phyloP scores from a whole-genome alignment of 306 rosid genomes.

The Erythrophleum fordii region DNA sequence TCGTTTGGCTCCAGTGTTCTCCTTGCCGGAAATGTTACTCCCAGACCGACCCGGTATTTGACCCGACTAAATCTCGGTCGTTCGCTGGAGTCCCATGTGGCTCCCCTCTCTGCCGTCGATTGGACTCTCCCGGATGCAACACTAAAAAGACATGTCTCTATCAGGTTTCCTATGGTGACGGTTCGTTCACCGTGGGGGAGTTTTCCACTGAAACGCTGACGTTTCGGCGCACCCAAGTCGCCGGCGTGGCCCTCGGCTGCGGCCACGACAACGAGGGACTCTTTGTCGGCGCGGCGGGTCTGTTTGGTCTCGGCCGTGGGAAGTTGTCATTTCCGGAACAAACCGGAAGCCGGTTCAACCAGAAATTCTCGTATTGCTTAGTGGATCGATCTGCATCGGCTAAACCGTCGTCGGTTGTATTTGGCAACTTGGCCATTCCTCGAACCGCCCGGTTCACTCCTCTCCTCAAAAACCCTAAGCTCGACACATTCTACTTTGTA shows the following conservation, averaged over 20 bases:
- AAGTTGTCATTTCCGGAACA: constrained; percentile 62
- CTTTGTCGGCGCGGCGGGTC: constrained; percentile 76
- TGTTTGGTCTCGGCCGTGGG: constrained; percentile 75
- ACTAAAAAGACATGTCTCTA: constrained; percentile 48
- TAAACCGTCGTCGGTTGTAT: constrained; percentile 62
- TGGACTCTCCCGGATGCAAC: constrained; percentile 61
- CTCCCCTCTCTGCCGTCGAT: constrained; percentile 59
- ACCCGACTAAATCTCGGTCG: constrained; percentile 57
- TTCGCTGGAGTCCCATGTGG: constrained; percentile 47
- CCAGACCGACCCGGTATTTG: constrained; percentile 67
- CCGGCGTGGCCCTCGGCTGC: constrained; percentile 65
- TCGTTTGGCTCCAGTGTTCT: constrained; percentile 74
- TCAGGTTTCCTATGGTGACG: constrained; percentile 81
- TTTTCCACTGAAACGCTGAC: constrained; percentile 73
- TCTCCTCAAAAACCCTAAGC: constrained; percentile 51
- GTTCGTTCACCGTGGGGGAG: constrained; percentile 61
- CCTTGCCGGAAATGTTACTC: constrained; percentile 69
- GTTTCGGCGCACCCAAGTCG: constrained; percentile 57
- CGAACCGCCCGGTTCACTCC: constrained; percentile 76
- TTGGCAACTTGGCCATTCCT: constrained; percentile 65
- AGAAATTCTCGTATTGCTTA: constrained; percentile 73
- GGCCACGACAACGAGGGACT: constrained; percentile 77
- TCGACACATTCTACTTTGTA: constrained; percentile 76
- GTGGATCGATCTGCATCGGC: constrained; percentile 73
- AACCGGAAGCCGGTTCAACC: constrained; percentile 54